Percentiles rank a stretch among this genome's conserved stretches.
Conservation (phyloP, 139 green algal species). For the Chlorella sp. region DNA sequence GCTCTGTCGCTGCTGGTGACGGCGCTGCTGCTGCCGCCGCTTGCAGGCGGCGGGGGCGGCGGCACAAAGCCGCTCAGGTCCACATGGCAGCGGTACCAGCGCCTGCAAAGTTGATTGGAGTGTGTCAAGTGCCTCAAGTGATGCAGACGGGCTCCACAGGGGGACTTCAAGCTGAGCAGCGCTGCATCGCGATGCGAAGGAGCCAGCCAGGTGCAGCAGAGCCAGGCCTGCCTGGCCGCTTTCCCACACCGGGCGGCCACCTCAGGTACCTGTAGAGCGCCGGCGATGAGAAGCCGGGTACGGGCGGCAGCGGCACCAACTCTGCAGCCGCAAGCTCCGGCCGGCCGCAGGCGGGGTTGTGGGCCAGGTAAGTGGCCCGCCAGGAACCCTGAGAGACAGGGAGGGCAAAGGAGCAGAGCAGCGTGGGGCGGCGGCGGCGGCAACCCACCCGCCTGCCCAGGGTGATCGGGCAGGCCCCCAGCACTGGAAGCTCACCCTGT, state of each 20-base stretch:
- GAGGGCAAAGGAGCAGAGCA: neutral
- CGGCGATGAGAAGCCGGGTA: constrained; percentile 6
- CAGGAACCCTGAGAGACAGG: constrained; percentile 15
- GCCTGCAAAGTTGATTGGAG: neutral
- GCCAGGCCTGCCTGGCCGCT: too few species aligned
- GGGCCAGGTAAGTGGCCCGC: constrained; percentile 23
- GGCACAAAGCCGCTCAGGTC: constrained; percentile 19
- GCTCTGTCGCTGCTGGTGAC: neutral
- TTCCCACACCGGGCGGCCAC: too few species aligned
- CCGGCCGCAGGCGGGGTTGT: neutral
- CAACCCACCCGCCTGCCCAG: neutral
- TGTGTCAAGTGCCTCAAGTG: neutral
- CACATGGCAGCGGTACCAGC: constrained; percentile 34
- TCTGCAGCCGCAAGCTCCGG: constrained; percentile 1
- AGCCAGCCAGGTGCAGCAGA: too few species aligned
- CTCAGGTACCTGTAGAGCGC: constrained; percentile 36
- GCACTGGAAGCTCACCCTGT: neutral
- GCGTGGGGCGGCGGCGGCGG: neutral
- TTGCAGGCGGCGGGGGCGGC: neutral
- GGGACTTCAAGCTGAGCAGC: too few species aligned
- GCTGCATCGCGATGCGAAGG: too few species aligned
- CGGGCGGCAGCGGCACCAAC: neutral
- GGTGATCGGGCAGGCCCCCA: neutral
- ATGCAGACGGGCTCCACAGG: neutral
- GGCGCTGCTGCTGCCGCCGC: neutral